Conservation (phyloP, 2,329 filamentous ascomycete genomes). For the Fusarium drepaniforme region DNA sequence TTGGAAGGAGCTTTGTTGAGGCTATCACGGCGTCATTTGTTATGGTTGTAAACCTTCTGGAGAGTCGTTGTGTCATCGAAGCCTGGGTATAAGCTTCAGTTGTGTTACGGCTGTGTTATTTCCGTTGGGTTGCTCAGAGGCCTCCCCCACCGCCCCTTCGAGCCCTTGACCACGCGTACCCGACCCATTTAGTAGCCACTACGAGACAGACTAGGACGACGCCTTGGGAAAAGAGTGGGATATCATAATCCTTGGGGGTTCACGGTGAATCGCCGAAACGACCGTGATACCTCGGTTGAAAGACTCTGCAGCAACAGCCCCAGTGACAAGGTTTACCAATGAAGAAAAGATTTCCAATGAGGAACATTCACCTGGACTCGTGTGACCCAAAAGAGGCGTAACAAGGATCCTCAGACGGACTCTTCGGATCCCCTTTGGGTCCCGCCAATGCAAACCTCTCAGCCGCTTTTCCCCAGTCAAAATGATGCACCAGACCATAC, state of each 20-base stretch:
- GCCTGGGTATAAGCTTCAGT: too few species aligned
- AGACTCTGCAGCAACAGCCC: not conserved
- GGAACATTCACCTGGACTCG: not conserved
- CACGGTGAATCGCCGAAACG: not conserved
- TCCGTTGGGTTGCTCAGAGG: too few species aligned
- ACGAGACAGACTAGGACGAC: not conserved
- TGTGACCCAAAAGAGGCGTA: not conserved
- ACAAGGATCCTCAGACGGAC: not conserved
- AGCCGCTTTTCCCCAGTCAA: not conserved
- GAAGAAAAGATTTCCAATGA: not conserved
- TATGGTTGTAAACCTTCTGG: too few species aligned
- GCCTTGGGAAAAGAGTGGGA: not conserved
- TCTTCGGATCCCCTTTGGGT: not conserved
- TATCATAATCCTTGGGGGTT: not conserved
- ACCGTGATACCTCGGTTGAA: not conserved
- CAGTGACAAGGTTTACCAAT: not conserved
- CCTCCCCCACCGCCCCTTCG: too few species aligned
- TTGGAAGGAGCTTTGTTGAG: too few species aligned
- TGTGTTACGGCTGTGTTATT: too few species aligned
- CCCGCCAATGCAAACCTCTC: not conserved
- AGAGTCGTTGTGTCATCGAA: too few species aligned
- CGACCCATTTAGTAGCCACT: not conserved
- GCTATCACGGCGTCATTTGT: too few species aligned
- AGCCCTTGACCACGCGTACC: too few species aligned
- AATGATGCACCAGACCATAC: not conserved